Base-by-base conservation (phyloP, 805 yeast species). In the Cyberlindnera meyerae region DNA sequence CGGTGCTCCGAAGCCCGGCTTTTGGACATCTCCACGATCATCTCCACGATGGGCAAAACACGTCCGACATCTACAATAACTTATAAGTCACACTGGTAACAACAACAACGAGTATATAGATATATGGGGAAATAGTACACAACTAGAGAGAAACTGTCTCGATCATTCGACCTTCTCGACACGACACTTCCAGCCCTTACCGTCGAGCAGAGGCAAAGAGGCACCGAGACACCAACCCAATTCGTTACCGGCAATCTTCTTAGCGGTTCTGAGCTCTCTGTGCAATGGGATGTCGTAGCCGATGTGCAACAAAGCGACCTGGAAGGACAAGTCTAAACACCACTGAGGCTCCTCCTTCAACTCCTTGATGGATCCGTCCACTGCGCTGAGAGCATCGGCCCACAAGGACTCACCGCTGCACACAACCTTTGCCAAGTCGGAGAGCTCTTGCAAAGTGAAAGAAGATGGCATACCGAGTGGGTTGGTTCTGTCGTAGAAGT, bases 211-310 rank as follows among this genome's bases (percentile, higher is more conserved):
- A 8, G 97, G 97, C 51, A 93, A 72, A 2, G 97, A 86, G 2
- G 97, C 98, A 51, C 99, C 99, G 39, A 93, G 70, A 68, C 97
- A 93, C 99, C 99, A 93, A 24, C 98, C 99, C 35, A 93, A 71
- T 65, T 93, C 98, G 53, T 86, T 88, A 55, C 79, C 77, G 35
- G 79, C 82, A 51, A 93, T 86, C 58, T 77, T 88, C 68, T 87
- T 79, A 8, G 97, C 97, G 6, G 96, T 93, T 61, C 77, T 84
- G 49, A 93, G 77, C 62, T 90, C 97, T 60, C 97, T 79, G 47
- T 73, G 69, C 41, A 85, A 72, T 43, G 97, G 96, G 47, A 93
- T 87, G 51, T 90, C 97, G 62, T 93, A 93, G 29, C 99, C 99
- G n/a, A 89, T 82, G 62, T 89, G 96, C 47, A 93, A 69, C 59